Conservation (phyloP, 768 basidiomycete species). For the Mycena filopes region DNA sequence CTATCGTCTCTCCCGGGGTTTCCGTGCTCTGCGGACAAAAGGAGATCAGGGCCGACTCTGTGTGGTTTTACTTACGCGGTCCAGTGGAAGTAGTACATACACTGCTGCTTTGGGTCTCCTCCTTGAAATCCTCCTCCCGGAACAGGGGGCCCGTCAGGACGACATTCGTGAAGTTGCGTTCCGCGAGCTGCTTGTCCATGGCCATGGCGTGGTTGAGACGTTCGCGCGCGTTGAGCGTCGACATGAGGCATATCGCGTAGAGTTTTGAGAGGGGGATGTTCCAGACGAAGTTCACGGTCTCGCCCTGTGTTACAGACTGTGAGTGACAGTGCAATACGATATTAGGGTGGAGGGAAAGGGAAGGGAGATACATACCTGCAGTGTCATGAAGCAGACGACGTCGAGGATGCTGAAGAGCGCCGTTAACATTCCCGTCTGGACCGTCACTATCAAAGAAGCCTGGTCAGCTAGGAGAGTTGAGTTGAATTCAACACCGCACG, state of each 20-base stretch:
- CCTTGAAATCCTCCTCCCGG: no score
- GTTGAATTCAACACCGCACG: background rate
- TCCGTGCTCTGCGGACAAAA: no score
- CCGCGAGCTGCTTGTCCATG: no score
- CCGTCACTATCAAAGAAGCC: conserved; percentile 41
- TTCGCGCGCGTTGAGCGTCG: conserved; percentile 40
- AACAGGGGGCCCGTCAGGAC: no score
- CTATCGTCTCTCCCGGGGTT: no score
- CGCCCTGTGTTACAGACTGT: conserved; percentile 13
- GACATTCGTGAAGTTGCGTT: no score
- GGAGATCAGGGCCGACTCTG: no score
- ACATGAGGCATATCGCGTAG: conserved; percentile 43
- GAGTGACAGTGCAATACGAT: no score
- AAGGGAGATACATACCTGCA: background rate
- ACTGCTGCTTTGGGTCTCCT: no score
- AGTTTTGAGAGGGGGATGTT: conserved; percentile 45
- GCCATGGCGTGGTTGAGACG: background rate
- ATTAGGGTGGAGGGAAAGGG: no score
- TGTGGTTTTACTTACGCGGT: no score
- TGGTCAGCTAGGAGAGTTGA: background rate
- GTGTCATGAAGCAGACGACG: background rate
- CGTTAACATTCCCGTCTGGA: conserved; percentile 53
- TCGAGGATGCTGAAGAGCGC: conserved; percentile 44
- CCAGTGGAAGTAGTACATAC: no score
- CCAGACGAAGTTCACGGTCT: conserved; percentile 44